phyloP scores from a whole-genome alignment of 2,329 filamentous ascomycete genomes.

The Trichoderma hamatum region DNA sequence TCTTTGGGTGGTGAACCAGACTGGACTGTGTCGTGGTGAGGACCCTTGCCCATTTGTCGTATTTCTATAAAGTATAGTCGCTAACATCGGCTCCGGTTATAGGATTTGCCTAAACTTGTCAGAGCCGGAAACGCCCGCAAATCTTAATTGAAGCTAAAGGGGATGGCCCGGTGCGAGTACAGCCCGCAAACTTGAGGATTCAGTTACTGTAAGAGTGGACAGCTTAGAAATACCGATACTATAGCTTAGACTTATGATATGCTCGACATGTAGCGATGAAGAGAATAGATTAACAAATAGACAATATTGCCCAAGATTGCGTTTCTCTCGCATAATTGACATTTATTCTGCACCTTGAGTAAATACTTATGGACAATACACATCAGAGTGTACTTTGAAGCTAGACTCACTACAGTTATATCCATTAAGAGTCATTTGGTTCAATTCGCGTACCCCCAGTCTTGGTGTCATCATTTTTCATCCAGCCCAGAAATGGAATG shows the following conservation, averaged over 20 bases:
- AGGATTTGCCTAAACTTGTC: slow-evolving; percentile 9
- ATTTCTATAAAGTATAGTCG: neutral
- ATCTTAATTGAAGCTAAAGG: neutral
- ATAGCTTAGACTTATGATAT: neutral
- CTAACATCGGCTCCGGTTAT: neutral
- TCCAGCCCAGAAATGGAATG: too few species aligned
- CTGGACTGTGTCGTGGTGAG: slow-evolving; percentile 65
- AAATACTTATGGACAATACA: too few species aligned
- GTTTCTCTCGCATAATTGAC: neutral
- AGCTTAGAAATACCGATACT: neutral
- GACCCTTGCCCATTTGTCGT: neutral
- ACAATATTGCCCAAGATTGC: neutral
- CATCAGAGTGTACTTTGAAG: too few species aligned
- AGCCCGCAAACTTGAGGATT: neutral
- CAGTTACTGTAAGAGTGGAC: too few species aligned
- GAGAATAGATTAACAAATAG: neutral
- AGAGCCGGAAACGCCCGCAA: neutral
- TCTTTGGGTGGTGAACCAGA: slow-evolving; percentile 59
- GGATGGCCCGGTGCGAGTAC: neutral
- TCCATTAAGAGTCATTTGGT: too few species aligned
- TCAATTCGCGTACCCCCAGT: too few species aligned
- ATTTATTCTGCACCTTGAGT: neutral
- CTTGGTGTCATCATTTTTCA: too few species aligned
- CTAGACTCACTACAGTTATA: too few species aligned
- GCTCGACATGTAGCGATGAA: neutral